phyloP scores from a whole-genome alignment of 352 stramenopile genomes.

The Phytophthora tubulina region DNA sequence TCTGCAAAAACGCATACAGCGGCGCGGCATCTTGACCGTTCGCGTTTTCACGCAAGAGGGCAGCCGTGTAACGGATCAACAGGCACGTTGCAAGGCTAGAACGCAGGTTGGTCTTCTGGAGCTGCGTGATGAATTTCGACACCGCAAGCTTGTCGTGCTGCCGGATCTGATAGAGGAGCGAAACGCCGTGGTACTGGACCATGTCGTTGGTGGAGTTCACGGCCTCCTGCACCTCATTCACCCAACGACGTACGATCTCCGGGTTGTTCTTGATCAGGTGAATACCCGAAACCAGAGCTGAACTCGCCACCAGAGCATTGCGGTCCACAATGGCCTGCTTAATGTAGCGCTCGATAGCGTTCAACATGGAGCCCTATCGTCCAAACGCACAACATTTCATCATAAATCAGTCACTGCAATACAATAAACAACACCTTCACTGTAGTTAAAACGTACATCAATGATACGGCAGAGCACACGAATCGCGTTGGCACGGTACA shows the following conservation, averaged over 20 bases:
- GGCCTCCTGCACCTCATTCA: conserved; percentile 98
- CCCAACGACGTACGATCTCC: conserved; percentile 95
- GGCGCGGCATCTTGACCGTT: conserved; percentile 80
- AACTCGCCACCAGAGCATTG: conserved; percentile 96
- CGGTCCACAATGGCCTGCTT: conserved; percentile 99
- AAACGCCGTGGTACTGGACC: conserved; percentile 99
- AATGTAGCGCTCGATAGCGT: conserved; percentile 96
- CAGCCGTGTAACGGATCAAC: conserved; percentile 97
- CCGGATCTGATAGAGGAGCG: conserved; percentile 99
- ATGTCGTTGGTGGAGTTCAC: conserved; percentile 97
- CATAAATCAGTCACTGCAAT: conserved; percentile 19
- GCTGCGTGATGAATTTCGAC: conserved; percentile 94
- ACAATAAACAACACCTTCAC: neutral
- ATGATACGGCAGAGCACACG: conserved; percentile 97
- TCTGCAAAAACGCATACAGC: conserved; percentile 94
- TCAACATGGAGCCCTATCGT: conserved; percentile 88
- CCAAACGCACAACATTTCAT: conserved; percentile 3
- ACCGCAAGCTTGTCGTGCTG: conserved; percentile 98
- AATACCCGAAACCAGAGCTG: conserved; percentile 96
- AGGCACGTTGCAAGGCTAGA: conserved; percentile 97
- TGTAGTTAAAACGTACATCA: conserved; percentile 61
- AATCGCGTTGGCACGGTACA: conserved; percentile 99
- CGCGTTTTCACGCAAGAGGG: conserved; percentile 91
- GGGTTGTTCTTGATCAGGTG: conserved; percentile 95
- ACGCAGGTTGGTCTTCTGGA: conserved; percentile 94